Conservation (phyloP, 78 protist species). For the Andalucia godoyi region DNA sequence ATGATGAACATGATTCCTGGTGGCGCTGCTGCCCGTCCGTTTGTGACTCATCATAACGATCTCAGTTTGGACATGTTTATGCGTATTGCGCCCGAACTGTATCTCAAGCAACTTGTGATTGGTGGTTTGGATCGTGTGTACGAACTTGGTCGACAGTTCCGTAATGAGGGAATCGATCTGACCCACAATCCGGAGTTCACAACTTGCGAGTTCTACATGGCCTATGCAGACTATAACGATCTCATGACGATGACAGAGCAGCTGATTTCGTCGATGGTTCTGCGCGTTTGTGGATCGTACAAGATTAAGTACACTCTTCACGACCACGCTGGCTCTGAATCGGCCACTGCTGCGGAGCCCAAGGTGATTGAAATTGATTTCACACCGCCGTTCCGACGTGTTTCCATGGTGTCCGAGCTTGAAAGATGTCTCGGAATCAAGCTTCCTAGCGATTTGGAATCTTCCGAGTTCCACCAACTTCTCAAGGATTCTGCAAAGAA, state of each 20-base stretch:
- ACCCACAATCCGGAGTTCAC: constrained; percentile 99
- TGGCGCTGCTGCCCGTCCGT: constrained; percentile 99
- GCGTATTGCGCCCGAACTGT: constrained; percentile 99
- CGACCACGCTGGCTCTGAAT: too few species aligned
- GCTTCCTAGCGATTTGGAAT: constrained; percentile 18
- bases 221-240: constrained; percentile 99
- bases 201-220: constrained; percentile 98
- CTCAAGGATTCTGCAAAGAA: constrained; percentile 45
- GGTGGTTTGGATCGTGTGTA: constrained; percentile 99
- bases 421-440: constrained; percentile 43
- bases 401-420: constrained; percentile 73
- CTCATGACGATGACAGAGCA: constrained; percentile 92
- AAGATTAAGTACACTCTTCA: constrained; percentile 43
- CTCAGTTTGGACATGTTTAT: constrained; percentile 84
- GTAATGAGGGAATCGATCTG: constrained; percentile 97
- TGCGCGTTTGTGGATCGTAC: constrained; percentile 33
- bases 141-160: constrained; percentile 97
- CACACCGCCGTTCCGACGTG: constrained; percentile 90
- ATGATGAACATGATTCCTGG: constrained; percentile 94
- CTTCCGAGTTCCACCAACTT: constrained; percentile 34
- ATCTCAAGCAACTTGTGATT: constrained; percentile 93
- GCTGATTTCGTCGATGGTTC: constrained; percentile 49
- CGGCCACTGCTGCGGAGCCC: constrained; percentile 33
- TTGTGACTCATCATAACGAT: constrained; percentile 95
- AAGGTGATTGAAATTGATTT: constrained; percentile 78